Percentiles rank a stretch among this genome's conserved stretches.
Evolutionary conservation across 805 yeast genomes (phyloP).

Genomic region (Brettanomyces bruxellensis): DNA sequence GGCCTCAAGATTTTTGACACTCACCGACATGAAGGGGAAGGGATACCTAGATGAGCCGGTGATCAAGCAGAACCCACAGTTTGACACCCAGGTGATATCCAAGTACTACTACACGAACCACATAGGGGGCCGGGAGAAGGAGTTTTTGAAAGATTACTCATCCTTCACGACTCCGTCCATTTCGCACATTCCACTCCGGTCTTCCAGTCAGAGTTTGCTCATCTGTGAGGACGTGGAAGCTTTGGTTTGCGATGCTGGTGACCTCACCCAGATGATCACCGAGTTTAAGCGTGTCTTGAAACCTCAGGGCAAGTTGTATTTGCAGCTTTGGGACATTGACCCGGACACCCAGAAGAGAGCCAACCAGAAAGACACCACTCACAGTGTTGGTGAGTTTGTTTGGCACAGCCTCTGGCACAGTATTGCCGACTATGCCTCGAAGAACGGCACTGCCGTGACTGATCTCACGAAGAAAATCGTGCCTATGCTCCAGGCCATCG

Average conservation of each 20-base stretch:
- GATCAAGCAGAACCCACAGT: slow-evolving; percentile 13
- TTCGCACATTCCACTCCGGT: slow-evolving; percentile 18
- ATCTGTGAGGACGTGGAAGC: slow-evolving; percentile 20
- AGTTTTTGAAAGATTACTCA: slow-evolving; percentile 21
- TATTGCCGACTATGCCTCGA: slow-evolving; percentile 9
- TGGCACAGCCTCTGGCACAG: slow-evolving; percentile 15
- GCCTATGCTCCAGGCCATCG: slow-evolving; percentile 14
- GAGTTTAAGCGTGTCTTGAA: slow-evolving; percentile 24
- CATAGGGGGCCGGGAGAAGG: slow-evolving; percentile 14
- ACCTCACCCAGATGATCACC: slow-evolving; percentile 10
- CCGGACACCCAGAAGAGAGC: neutral
- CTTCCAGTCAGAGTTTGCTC: slow-evolving; percentile 20
- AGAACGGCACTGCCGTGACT: slow-evolving; percentile 8
- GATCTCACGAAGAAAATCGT: slow-evolving; percentile 14
- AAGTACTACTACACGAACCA: slow-evolving; percentile 13
- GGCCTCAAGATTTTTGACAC: slow-evolving; percentile 12
- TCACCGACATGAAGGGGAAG: slow-evolving; percentile 17
- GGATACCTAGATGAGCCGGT: slow-evolving; percentile 15
- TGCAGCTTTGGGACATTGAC: slow-evolving; percentile 22
- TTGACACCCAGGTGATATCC: slow-evolving; percentile 12
- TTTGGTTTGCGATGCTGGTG: slow-evolving; percentile 8
- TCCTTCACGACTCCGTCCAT: slow-evolving; percentile 22
- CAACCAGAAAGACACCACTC: neutral
- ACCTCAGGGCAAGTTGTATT: slow-evolving; percentile 22
- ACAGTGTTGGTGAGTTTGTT: slow-evolving; percentile 3